Evolutionary conservation across 2,329 filamentous ascomycete species (phyloP).

Genomic region (Apiospora phragmitis): DNA sequence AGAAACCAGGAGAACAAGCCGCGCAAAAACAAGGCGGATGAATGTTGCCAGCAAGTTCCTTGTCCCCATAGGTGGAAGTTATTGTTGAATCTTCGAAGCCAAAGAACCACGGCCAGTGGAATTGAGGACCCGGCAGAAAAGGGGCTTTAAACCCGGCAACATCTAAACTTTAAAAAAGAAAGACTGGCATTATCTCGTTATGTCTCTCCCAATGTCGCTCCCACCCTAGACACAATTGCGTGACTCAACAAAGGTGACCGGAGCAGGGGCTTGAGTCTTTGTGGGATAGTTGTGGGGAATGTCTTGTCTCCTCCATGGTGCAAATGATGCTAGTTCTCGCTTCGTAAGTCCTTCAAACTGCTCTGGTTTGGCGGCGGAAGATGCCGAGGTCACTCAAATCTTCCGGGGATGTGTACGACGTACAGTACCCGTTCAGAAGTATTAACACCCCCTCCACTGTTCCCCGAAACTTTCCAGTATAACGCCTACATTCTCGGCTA

Average conservation of each 20-base stretch:
- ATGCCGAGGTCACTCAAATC: not conserved
- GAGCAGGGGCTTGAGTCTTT: not conserved
- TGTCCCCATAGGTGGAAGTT: not conserved
- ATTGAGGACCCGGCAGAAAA: not conserved
- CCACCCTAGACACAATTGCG: too few relatives aligned
- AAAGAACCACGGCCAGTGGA: not conserved
- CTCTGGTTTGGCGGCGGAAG: not conserved
- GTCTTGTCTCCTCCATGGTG: not conserved
- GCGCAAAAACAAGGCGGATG: not conserved
- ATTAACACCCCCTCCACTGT: too few relatives aligned
- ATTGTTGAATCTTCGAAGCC: not conserved
- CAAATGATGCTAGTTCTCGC: not conserved
- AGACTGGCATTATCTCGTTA: not conserved
- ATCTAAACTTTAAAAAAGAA: not conserved
- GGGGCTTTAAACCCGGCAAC: not conserved
- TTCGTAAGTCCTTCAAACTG: too few relatives aligned
- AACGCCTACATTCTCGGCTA: too few relatives aligned
- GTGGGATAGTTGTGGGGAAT: not conserved
- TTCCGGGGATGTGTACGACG: too few relatives aligned
- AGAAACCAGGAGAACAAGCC: too few relatives aligned
- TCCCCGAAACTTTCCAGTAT: too few relatives aligned
- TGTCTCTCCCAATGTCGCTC: too few relatives aligned
- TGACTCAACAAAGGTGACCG: not conserved
- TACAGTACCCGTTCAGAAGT: too few relatives aligned
- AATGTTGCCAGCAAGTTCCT: not conserved